Base-by-base conservation (phyloP, 2,329 filamentous ascomycete genomes). In the Phaeophleospora eucalypticola region DNA sequence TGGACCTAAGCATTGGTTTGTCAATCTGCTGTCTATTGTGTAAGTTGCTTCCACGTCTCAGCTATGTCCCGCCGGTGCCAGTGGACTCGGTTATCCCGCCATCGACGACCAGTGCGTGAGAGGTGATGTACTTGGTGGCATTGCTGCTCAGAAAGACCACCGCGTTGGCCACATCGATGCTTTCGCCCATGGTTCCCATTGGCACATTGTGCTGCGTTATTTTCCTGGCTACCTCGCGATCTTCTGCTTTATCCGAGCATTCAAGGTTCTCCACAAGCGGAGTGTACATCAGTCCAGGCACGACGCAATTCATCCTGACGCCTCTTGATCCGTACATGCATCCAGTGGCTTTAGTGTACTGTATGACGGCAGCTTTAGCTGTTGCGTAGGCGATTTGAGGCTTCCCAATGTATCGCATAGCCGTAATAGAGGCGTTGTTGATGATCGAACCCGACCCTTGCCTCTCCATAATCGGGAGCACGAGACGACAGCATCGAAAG, bases 91-190 rank as follows among this genome's bases (percentile, higher is more conserved):
- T 61, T 29, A 61, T 60, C 2, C 57, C 58, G 19, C 58, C 60
- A 49, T 62, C 57, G 8, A 60, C 52, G n/a, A 60, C 75, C 24
- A 96, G 70, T 3, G 82, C 79, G 58, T 89, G 83, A 1, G 89
- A 89, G 53, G 86, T 95, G 42, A 96, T 81, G 65, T 87, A 95
- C 65, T 84, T 89, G 1, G 84, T 89, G 1, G 88, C 82, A 43
- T 94, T 85, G 45, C 86, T 87, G 62, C 95, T 90, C 49, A 97
- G 67, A 59, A 83, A 97, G 0, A 96, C 81, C 0, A 90, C 95
- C 1, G 90, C 87, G 68, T 97, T 90, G 0, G 89, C 86, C 2
- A 82, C 77, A 63, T 83, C 80, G 64, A 75, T 76, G 0, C 77
- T 74, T 60, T 78, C 74, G 0, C 79, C 79, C 72, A 82, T 80